Evolutionary conservation across 805 yeast species (phyloP).

Genomic region (Candida suzukii): DNA sequence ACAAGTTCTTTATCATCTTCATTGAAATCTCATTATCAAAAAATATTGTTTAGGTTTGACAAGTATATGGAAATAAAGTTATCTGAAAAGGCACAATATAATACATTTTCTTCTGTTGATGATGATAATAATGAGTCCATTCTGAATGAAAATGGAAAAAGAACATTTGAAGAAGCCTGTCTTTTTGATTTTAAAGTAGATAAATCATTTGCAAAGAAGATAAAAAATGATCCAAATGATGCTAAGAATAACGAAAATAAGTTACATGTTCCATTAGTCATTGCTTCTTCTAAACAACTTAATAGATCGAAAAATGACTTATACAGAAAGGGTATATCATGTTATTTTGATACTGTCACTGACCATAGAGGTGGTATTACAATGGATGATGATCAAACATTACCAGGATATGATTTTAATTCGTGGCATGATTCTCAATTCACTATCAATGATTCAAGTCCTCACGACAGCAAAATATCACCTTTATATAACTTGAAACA

Average conservation of each 20-base stretch:
- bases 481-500: slow-evolving; percentile 50
- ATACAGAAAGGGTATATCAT: slow-evolving; percentile 42
- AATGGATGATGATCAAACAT: slow-evolving; percentile 22
- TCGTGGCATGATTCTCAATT: slow-evolving; percentile 35
- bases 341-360: slow-evolving; percentile 41
- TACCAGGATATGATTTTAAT: slow-evolving; percentile 34
- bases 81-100: background rate
- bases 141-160: too few species aligned
- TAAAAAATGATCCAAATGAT: background rate
- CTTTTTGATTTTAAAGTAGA: background rate
- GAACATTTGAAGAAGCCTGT: background rate
- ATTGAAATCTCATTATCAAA: slow-evolving; percentile 51
- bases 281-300: slow-evolving; percentile 39
- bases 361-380: slow-evolving; percentile 35
- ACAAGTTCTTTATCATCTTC: slow-evolving; percentile 68
- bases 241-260: background rate
- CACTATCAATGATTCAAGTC: slow-evolving; percentile 29
- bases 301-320: slow-evolving; percentile 39
- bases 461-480: slow-evolving; percentile 33
- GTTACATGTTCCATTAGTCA: slow-evolving; percentile 28
- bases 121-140: background rate
- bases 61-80: slow-evolving; percentile 5
- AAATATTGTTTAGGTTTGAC: slow-evolving; percentile 27
- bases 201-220: too few species aligned
- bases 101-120: background rate